Evolutionary conservation across 306 rosid genomes (phyloP).

Genomic region (Dalbergia oliveri): DNA sequence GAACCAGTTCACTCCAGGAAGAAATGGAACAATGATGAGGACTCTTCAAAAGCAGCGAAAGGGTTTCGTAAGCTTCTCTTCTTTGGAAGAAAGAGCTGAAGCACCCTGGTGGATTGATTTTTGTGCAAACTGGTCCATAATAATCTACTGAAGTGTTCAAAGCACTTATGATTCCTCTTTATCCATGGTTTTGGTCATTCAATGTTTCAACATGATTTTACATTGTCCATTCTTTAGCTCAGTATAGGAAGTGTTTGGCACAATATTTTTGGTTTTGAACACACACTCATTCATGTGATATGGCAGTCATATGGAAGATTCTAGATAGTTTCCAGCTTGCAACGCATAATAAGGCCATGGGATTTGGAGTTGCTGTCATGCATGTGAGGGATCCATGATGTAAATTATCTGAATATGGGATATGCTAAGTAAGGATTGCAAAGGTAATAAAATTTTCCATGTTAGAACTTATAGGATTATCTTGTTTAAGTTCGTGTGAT

Average conservation of each 20-base stretch:
- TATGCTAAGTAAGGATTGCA: constrained; percentile 41
- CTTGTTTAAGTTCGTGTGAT: constrained; percentile 35
- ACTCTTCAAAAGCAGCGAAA: constrained; percentile 75
- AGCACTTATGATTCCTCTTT: constrained; percentile 19
- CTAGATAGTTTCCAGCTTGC: constrained; percentile 45
- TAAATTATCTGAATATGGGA: constrained; percentile 58
- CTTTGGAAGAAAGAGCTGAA: constrained; percentile 81
- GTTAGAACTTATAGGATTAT: constrained; percentile 38
- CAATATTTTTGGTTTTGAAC: constrained; percentile 46
- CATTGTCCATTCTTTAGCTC: constrained; percentile 31
- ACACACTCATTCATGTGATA: constrained; percentile 45
- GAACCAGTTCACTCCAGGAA: constrained; percentile 76
- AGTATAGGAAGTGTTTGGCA: constrained; percentile 38
- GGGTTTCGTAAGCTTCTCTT: constrained; percentile 93
- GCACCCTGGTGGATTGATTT: constrained; percentile 49
- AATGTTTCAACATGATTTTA: constrained; percentile 35
- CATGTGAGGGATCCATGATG: constrained; percentile 47
- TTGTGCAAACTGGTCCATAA: constrained; percentile 37
- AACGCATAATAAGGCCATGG: constrained; percentile 53
- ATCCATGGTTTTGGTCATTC: constrained; percentile 44
- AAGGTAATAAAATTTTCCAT: constrained; percentile 36
- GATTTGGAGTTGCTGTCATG: constrained; percentile 56
- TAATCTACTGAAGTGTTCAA: constrained; percentile 45
- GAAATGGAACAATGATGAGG: constrained; percentile 92
- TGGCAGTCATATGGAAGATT: constrained; percentile 53